Conservation (phyloP, 345 rosid genomes). For the Eucalyptus marginata region DNA sequence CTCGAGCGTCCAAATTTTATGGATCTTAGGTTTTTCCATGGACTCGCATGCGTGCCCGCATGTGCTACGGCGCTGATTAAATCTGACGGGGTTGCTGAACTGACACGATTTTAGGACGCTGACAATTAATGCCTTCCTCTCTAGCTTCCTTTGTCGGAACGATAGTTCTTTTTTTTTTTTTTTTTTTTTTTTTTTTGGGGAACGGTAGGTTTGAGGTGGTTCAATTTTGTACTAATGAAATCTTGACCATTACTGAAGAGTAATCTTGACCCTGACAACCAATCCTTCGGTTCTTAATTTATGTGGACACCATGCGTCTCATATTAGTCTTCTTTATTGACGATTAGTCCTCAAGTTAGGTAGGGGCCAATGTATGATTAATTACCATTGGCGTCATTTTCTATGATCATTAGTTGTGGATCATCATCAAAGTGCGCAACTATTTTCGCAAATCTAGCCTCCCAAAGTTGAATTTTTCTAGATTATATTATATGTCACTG, state of each 20-base stretch:
- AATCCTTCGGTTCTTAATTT: not conserved
- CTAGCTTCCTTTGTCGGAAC: not conserved
- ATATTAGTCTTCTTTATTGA: not conserved
- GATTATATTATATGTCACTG: not conserved
- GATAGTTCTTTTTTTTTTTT: too few species aligned
- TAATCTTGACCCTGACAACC: not conserved
- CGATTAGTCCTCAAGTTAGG: not conserved
- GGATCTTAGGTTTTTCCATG: too few species aligned
- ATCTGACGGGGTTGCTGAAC: not conserved
- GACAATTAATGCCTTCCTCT: not conserved
- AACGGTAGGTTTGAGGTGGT: not conserved
- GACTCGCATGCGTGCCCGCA: not conserved
- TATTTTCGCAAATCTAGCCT: not conserved
- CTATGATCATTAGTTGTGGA: rapidly evolving
- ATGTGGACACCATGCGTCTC: not conserved
- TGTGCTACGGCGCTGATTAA: not conserved
- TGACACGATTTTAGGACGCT: not conserved
- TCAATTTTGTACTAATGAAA: not conserved
- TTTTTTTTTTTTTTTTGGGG: not conserved
- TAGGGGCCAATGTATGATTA: not conserved
- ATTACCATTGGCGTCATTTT: rapidly evolving
- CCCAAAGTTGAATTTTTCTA: not conserved
- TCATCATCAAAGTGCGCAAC: not conserved
- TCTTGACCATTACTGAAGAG: not conserved
- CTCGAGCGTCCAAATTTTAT: rapidly evolving